Evolutionary conservation across 2,329 filamentous ascomycete species (phyloP).

Genomic region (Arthrobotrys pseudoclavata): DNA sequence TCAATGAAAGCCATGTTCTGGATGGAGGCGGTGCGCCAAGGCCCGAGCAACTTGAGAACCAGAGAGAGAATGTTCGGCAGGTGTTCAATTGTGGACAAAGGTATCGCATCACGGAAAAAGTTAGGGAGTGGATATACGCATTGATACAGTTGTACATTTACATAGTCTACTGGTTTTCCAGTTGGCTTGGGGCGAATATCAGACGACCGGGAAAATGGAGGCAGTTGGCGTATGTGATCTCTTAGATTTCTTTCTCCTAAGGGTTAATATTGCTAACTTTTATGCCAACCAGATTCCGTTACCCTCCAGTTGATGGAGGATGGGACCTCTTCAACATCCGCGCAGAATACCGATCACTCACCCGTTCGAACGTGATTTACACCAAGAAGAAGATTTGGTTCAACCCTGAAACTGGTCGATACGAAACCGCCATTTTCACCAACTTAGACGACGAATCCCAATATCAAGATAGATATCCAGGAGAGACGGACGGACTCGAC

Average conservation of each 20-base stretch:
- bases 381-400: slow-evolving; percentile 37
- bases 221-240: slow-evolving; percentile 33
- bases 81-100: background rate
- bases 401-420: slow-evolving; percentile 20
- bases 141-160: slow-evolving; percentile 2
- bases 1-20: background rate
- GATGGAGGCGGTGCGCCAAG: background rate
- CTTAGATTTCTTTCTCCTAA: background rate
- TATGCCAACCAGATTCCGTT: slow-evolving; percentile 17
- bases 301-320: slow-evolving; percentile 14
- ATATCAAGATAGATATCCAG: slow-evolving; percentile 29
- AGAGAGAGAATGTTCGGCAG: background rate
- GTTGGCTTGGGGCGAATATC: slow-evolving; percentile 9
- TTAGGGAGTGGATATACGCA: background rate
- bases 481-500: slow-evolving; percentile 46
- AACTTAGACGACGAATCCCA: slow-evolving; percentile 27
- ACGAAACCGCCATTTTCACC: slow-evolving; percentile 34
- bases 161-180: background rate
- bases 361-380: slow-evolving; percentile 4
- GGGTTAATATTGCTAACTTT: background rate
- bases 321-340: slow-evolving; percentile 45
- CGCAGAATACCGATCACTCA: background rate
- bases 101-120: background rate
- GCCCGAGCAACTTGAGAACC: background rate
- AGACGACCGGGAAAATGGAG: slow-evolving; percentile 20